Evolutionary conservation across 768 basidiomycete genomes (phyloP).

Genomic region (Termitomyces sp.): DNA sequence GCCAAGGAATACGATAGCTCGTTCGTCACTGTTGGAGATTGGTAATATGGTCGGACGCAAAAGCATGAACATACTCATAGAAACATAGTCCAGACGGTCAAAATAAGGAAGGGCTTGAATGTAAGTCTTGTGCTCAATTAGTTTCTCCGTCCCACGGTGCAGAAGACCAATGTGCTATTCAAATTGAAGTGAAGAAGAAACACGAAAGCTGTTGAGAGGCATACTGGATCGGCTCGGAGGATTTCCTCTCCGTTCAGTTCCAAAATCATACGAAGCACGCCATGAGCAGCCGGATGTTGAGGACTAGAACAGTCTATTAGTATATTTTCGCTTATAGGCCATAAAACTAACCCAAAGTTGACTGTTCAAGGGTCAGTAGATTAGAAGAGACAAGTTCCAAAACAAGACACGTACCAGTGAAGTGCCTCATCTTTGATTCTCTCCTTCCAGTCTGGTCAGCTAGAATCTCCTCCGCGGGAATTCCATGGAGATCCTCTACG

Average conservation of each 20-base stretch:
- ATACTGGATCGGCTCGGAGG: conserved; percentile 77
- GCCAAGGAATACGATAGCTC: conserved; percentile 96
- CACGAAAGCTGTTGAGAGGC: conserved; percentile 22
- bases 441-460: conserved; percentile 63
- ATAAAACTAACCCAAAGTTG: conserved; percentile 81
- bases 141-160: conserved; percentile 96
- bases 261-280: conserved; percentile 94
- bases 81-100: conserved; percentile 98
- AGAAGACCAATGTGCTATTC: conserved; percentile 88
- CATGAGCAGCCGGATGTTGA: conserved; percentile 98
- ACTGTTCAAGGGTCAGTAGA: conserved; percentile 43
- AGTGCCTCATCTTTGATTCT: conserved; percentile 87
- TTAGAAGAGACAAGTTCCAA: neutral
- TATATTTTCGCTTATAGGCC: neutral
- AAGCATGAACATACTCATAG: conserved; percentile 76
- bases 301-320: conserved; percentile 47
- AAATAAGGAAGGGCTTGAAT: conserved; percentile 98
- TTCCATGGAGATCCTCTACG: conserved; percentile 82
- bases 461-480: conserved; percentile 78
- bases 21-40: conserved; percentile 78
- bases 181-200: neutral
- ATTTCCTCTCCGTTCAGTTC: conserved; percentile 98
- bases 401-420: conserved; percentile 62
- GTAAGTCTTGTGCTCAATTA: conserved; percentile 99
- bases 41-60: conserved; percentile 8